These are phyloP conservation scores for Fusarium phyllophilum DNA, from an alignment of 2,329 filamentous ascomycete species.

Conservation along the genomic window DNA sequence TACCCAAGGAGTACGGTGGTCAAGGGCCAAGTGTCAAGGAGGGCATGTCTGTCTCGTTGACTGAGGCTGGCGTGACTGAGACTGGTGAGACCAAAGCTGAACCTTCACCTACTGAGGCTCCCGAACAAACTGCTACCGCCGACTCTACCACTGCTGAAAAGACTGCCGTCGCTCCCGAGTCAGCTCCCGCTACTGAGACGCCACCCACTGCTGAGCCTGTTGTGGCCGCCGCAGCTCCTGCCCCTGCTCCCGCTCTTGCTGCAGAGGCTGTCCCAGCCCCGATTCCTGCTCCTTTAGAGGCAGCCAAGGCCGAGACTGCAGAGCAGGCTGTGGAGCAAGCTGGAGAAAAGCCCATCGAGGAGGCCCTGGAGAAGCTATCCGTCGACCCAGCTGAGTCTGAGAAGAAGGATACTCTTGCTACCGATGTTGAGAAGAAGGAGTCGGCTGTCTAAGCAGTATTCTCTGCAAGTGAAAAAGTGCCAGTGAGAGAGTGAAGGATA, in stretches of 20 bases:
- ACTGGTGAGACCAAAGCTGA: slow-evolving; percentile 6
- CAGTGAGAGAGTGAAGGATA: slow-evolving; percentile 12
- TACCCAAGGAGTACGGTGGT: slow-evolving; percentile 85
- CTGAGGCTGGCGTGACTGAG: slow-evolving; percentile 19
- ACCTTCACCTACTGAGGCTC: background rate
- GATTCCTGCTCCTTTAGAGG: slow-evolving; percentile 26
- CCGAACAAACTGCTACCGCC: background rate
- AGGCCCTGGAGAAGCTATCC: slow-evolving; percentile 27
- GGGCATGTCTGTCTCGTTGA: slow-evolving; percentile 47
- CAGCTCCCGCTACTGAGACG: slow-evolving; percentile 4
- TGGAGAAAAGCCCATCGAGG: slow-evolving; percentile 33
- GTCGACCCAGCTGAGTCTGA: slow-evolving; percentile 15
- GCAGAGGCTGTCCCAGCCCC: slow-evolving; percentile 2
- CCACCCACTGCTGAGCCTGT: background rate
- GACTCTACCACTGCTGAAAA: background rate
- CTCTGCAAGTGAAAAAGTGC: background rate
- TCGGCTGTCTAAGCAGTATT: background rate
- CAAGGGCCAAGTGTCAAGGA: slow-evolving; percentile 62
- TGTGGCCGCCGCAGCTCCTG: background rate
- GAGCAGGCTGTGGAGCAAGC: slow-evolving; percentile 25
- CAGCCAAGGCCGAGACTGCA: slow-evolving; percentile 32
- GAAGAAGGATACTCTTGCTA: slow-evolving; percentile 7
- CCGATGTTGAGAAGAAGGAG: slow-evolving; percentile 24
- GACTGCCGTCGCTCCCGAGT: background rate
- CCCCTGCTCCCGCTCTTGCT: background rate